Percentiles rank a stretch among this genome's conserved stretches.
Evolutionary conservation across 2,329 filamentous ascomycete species (phyloP).

Genomic region (Mycocentrospora acerina): DNA sequence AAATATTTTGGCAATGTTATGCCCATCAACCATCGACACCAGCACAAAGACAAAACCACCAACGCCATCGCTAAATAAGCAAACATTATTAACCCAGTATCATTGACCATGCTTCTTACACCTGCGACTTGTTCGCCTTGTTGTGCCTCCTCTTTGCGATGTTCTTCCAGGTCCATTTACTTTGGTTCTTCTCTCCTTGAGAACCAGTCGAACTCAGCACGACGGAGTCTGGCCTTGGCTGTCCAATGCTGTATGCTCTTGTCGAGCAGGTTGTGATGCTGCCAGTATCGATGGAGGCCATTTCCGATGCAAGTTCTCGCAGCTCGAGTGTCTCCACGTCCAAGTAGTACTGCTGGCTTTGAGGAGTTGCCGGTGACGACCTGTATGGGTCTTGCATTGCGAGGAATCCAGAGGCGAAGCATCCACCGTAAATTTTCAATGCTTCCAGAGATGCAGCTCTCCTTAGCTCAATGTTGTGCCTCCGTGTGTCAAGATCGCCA

Average conservation of each 20-base stretch:
- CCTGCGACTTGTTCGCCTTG: conserved; percentile 9
- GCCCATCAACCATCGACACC: too few species aligned
- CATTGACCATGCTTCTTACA: background rate
- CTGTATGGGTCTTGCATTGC: conserved; percentile 27
- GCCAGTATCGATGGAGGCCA: conserved; percentile 16
- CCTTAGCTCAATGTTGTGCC: conserved; percentile 21
- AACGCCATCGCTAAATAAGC: conserved; percentile 10
- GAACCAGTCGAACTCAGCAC: conserved; percentile 24
- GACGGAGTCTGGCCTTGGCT: conserved; percentile 36
- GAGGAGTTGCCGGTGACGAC: conserved; percentile 20
- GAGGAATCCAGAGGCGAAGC: conserved; percentile 34
- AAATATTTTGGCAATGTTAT: too few species aligned
- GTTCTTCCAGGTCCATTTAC: conserved; percentile 25
- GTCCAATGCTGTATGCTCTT: conserved; percentile 17
- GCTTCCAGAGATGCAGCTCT: conserved; percentile 30
- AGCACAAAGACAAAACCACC: conserved; percentile 3
- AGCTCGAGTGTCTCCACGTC: conserved; percentile 29
- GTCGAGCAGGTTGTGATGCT: conserved; percentile 13
- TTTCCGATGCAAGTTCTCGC: conserved; percentile 24
- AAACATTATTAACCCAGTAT: conserved; percentile 1
- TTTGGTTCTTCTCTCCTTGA: conserved; percentile 12
- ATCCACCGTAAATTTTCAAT: conserved; percentile 35
- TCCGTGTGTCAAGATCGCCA: conserved; percentile 17
- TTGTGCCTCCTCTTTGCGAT: conserved; percentile 22
- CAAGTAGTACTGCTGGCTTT: conserved; percentile 15